Evolutionary conservation across 2,329 filamentous ascomycete species (phyloP), one percentile per base, ranked within the genome.

Genomic region (Aspergillus oerlinghausenensis): DNA sequence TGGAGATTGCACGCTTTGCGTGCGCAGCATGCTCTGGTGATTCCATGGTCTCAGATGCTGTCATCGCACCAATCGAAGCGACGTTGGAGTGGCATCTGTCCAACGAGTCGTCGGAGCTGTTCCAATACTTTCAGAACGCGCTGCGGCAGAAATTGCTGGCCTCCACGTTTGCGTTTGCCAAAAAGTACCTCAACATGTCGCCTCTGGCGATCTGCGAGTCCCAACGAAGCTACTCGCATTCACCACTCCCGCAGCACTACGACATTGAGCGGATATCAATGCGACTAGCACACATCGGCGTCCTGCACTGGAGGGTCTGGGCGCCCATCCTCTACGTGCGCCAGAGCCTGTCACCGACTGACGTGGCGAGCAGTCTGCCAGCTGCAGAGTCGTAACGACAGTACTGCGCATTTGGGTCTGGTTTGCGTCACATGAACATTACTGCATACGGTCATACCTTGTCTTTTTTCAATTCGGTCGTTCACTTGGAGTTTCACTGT

Each of bases 241-340:
- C 62, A 0, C 59, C 67, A 21, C 53, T 64, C 1, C 63, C 71
- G 21, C 69, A 70, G 38, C 67, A 70, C 32, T 64, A 67, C 32
- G 70, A 73, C 55, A 62, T 75, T 3, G 73, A 77, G 51, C 68
- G 70, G 57, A 84, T 96, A 71, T 85, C 90, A 1, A 88, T 86
- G 48, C 85, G 90, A 49, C 80, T 96, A 51, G 88, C 90, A 5
- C 93, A 97, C 68, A 84, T 97, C 48, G 86, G 89, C 14, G 81
- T 94, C 5, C 77, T 97, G 25, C 92, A 97, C 73, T 97, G 92
- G 92, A 84, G 90, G 50, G 88, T 96, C 3, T 97, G 92, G 91
- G 83, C 84, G 1, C 84, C 84, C 2, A 78, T 96, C 53, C 85
- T 88, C 11, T 96, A 96, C 53, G 63, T 71, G 25, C 63, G 67